A percentile compares a stretch with the other conserved stretches of the same genome.
These are phyloP conservation scores for Zangia roseola DNA, from an alignment of 768 basidiomycete species.

Conservation along the genomic window DNA sequence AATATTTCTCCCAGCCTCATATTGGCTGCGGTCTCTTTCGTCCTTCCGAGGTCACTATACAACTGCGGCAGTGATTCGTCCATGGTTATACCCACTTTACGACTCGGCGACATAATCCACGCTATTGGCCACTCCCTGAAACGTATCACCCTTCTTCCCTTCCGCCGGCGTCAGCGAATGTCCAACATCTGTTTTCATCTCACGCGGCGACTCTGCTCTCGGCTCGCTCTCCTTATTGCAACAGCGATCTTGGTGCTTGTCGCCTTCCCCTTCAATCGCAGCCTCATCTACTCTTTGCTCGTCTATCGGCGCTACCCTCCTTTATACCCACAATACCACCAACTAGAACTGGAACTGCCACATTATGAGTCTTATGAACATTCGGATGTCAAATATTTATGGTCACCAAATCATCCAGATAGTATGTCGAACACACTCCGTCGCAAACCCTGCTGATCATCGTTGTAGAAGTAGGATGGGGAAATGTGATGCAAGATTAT, in stretches of 20 bases:
- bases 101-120: no score
- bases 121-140: background rate
- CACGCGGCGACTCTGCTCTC: slow-evolving; percentile 8
- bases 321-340: slow-evolving; percentile 37
- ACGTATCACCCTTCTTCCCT: background rate
- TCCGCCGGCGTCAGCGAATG: background rate
- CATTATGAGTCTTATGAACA: slow-evolving; percentile 39
- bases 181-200: background rate
- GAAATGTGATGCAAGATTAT: slow-evolving; percentile 40
- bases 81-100: no score
- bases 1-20: no score
- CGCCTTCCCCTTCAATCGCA: slow-evolving; percentile 23
- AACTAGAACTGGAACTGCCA: slow-evolving; percentile 38
- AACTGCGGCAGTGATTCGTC: no score
- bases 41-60: no score
- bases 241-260: slow-evolving; percentile 9
- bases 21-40: no score
- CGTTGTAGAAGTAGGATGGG: slow-evolving; percentile 34
- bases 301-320: slow-evolving; percentile 35
- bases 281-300: slow-evolving; percentile 14
- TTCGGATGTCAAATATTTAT: slow-evolving; percentile 39
- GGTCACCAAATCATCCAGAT: slow-evolving; percentile 44
- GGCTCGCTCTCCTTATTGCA: slow-evolving; percentile 3
- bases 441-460: background rate
- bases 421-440: background rate